A percentile compares a stretch with the other conserved stretches of the same genome.
Conservation (phyloP, 1,284 basidiomycete genomes). For the Anthracocystis panici-leucophaei region DNA sequence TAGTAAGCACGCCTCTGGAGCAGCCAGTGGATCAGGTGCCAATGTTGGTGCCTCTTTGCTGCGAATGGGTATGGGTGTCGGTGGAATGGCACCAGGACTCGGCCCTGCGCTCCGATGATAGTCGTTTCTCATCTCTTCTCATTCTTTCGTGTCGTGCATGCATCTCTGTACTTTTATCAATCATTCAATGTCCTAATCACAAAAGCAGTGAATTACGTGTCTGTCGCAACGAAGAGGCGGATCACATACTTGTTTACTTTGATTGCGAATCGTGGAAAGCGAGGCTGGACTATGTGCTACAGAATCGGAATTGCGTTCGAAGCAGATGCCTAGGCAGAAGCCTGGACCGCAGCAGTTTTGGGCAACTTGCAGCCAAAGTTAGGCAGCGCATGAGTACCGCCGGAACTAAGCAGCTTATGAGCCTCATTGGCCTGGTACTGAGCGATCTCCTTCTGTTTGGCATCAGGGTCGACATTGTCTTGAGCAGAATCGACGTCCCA, state of each 20-base stretch:
- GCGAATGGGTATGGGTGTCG: slow-evolving; percentile 40
- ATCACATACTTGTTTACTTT: not conserved
- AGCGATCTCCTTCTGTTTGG: slow-evolving; percentile 59
- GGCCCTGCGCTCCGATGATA: slow-evolving; percentile 29
- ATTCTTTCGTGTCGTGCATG: not conserved
- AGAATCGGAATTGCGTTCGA: not conserved
- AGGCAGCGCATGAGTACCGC: slow-evolving; percentile 11
- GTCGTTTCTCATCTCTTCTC: not conserved
- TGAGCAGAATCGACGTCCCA: slow-evolving; percentile 49
- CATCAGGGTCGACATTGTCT: slow-evolving; percentile 52
- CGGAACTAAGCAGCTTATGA: slow-evolving; percentile 34
- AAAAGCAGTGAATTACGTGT: not conserved
- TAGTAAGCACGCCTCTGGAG: slow-evolving; percentile 38
- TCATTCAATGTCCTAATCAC: not conserved
- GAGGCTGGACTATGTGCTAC: not conserved
- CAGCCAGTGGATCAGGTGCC: slow-evolving; percentile 31
- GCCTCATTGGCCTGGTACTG: slow-evolving; percentile 54
- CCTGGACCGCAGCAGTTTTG: slow-evolving; percentile 13
- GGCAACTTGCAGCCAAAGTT: slow-evolving; percentile 35
- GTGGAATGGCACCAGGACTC: slow-evolving; percentile 19
- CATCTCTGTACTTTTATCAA: slow-evolving; percentile 34
- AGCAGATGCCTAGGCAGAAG: slow-evolving; percentile 14
- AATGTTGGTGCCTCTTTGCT: slow-evolving; percentile 28
- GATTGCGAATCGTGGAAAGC: not conserved
- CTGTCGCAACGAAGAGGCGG: not conserved